Percentiles rank a stretch among this genome's conserved stretches.
Conservation (phyloP, 2,329 filamentous ascomycete species). For the Botrytis aclada region DNA sequence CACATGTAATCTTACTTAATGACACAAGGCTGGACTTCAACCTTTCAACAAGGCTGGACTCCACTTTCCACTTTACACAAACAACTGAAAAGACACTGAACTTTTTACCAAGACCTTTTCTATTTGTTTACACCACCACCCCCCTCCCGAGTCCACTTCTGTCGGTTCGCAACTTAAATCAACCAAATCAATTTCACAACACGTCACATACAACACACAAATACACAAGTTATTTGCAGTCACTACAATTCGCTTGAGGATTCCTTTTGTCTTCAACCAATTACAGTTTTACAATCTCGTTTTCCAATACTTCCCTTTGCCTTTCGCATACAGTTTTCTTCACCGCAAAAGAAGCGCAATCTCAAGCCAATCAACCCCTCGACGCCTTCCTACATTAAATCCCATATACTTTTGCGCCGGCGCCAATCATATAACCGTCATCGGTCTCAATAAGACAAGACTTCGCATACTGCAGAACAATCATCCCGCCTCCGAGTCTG, state of each 20-base stretch:
- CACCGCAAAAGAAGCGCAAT: slow-evolving; percentile 8
- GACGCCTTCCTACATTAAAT: not conserved
- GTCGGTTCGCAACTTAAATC: not conserved
- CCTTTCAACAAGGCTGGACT: not conserved
- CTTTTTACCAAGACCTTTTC: not conserved
- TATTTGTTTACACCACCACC: slow-evolving; percentile 1
- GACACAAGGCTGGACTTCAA: not conserved
- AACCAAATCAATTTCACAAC: not conserved
- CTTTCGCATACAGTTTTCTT: not conserved
- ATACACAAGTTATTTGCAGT: slow-evolving; percentile 1
- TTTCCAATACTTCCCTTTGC: not conserved
- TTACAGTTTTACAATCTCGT: not conserved
- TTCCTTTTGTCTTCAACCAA: not conserved
- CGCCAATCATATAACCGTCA: not conserved
- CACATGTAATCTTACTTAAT: not conserved
- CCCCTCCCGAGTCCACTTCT: not conserved
- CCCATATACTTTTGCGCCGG: slow-evolving; percentile 7
- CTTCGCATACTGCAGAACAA: not conserved
- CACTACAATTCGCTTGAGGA: slow-evolving; percentile 11
- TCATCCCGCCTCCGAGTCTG: not conserved
- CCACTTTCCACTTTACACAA: not conserved
- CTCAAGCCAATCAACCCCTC: not conserved
- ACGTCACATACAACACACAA: not conserved
- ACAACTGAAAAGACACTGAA: not conserved
- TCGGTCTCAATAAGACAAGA: not conserved